A percentile compares a stretch with the other conserved stretches of the same genome.
Conservation (phyloP, 805 yeast genomes). For the Metschnikowia bowlesiae region DNA sequence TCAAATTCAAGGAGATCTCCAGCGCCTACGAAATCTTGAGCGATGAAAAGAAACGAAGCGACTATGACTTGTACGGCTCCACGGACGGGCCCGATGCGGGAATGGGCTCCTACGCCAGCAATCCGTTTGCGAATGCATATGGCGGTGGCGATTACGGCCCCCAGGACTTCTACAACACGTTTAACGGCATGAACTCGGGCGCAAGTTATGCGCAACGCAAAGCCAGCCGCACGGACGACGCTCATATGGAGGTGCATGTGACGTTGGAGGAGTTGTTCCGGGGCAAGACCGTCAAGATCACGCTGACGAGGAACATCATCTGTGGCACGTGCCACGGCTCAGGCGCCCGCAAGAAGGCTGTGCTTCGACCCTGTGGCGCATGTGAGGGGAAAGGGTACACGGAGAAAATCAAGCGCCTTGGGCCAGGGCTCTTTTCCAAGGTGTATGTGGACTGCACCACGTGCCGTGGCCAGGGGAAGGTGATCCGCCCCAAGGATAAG, state of each 20-base stretch:
- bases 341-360: conserved; percentile 65
- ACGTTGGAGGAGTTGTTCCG: conserved; percentile 70
- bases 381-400: conserved; percentile 74
- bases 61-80: conserved; percentile 57
- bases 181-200: conserved; percentile 38
- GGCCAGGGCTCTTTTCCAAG: conserved; percentile 70
- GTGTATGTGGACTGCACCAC: conserved; percentile 56
- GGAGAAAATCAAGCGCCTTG: conserved; percentile 57
- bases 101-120: conserved; percentile 24
- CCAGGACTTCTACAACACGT: conserved; percentile 77
- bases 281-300: conserved; percentile 75
- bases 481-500: conserved; percentile 57
- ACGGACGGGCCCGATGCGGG: conserved; percentile 23
- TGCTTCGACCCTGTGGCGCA: conserved; percentile 49
- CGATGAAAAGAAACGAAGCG: conserved; percentile 58
- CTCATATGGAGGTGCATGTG: conserved; percentile 58
- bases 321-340: conserved; percentile 73
- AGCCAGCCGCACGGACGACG: conserved; percentile 55
- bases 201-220: conserved; percentile 10
- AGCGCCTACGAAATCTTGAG: conserved; percentile 81
- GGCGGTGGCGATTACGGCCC: conserved; percentile 50
- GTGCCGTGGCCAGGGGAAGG: conserved; percentile 70
- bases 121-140: conserved; percentile 33
- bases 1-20: conserved; percentile 74
- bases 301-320: conserved; percentile 64